Evolutionary conservation across 768 basidiomycete species (phyloP).

Genomic region (Tricholoma matsutake): DNA sequence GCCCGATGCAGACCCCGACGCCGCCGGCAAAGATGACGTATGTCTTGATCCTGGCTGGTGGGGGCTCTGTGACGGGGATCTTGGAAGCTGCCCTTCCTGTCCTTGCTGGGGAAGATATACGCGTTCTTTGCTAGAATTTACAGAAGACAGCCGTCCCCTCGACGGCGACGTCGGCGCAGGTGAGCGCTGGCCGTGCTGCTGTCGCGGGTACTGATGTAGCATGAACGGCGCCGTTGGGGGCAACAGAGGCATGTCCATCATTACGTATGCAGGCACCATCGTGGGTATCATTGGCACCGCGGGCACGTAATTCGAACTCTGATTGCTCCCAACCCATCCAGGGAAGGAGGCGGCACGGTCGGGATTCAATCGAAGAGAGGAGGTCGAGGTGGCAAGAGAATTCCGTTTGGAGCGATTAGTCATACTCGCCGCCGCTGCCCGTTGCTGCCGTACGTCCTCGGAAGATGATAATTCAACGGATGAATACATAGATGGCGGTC

Average conservation of each 20-base stretch:
- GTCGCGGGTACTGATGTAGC: conserved; percentile 56
- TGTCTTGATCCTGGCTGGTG: conserved; percentile 18
- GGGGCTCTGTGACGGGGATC: conserved; percentile 22
- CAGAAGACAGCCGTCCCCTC: conserved; percentile 32
- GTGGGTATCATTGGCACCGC: conserved; percentile 36
- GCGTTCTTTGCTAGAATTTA: conserved; percentile 28
- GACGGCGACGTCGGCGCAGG: conserved; percentile 33
- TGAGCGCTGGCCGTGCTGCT: conserved; percentile 30
- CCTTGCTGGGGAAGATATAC: conserved; percentile 16
- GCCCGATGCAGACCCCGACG: conserved; percentile 4
- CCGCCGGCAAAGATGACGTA: conserved; percentile 16
- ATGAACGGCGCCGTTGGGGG: conserved; percentile 77
- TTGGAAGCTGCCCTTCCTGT: conserved; percentile 11
- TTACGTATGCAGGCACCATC: conserved; percentile 38
- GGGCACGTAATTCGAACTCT: conserved; percentile 33
- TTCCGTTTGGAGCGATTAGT: conserved; percentile 33
- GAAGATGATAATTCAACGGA: conserved; percentile 49
- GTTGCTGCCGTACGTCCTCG: conserved; percentile 40
- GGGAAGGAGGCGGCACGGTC: conserved; percentile 34
- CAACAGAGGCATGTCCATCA: conserved; percentile 64
- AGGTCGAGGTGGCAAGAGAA: conserved; percentile 34
- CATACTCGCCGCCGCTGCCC: conserved; percentile 31
- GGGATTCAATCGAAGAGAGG: conserved; percentile 24
- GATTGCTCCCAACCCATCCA: conserved; percentile 38
- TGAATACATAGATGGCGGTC: conserved; percentile 57